A percentile compares a stretch with the other conserved stretches of the same genome.
These are phyloP conservation scores for Draba incana DNA, from an alignment of 345 rosid genomes.

Conservation along the genomic window DNA sequence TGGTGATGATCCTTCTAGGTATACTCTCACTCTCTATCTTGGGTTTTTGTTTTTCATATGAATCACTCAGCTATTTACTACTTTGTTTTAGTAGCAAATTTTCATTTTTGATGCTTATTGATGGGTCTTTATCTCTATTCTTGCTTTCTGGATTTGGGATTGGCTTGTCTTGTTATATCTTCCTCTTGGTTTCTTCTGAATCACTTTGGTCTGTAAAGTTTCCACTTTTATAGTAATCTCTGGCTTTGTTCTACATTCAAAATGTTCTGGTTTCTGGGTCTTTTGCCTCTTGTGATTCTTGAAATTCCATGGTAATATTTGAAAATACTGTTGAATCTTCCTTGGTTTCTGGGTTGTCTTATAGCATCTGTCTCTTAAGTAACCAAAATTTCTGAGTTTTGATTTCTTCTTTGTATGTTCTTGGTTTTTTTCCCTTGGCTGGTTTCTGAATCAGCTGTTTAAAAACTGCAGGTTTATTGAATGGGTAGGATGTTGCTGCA, in stretches of 20 bases:
- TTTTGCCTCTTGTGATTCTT: not conserved
- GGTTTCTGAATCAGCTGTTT: not conserved
- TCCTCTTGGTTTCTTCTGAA: not conserved
- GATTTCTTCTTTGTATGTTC: slow-evolving; percentile 3
- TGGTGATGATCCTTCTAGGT: slow-evolving; percentile 84
- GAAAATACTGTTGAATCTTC: not conserved
- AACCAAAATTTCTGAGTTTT: not conserved
- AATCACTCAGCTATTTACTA: not conserved
- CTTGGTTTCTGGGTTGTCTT: not conserved
- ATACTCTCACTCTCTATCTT: not conserved
- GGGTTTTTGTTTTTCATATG: slow-evolving; percentile 2
- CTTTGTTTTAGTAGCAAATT: slow-evolving; percentile 19
- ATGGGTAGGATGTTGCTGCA: slow-evolving; percentile 85
- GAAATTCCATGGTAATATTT: not conserved
- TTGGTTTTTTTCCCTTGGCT: slow-evolving; percentile 17
- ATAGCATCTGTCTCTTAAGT: not conserved
- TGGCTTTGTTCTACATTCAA: slow-evolving; percentile 15
- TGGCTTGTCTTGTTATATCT: not conserved
- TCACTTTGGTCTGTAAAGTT: slow-evolving; percentile 15
- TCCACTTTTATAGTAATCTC: not conserved
- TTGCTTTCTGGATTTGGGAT: slow-evolving; percentile 7
- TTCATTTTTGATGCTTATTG: not conserved
- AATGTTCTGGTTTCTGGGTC: not conserved
- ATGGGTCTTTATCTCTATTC: not conserved
- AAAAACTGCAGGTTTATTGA: slow-evolving; percentile 60